These are phyloP conservation scores for Tylopilus balloui DNA, from an alignment of 768 basidiomycete species.

Conservation along the genomic window DNA sequence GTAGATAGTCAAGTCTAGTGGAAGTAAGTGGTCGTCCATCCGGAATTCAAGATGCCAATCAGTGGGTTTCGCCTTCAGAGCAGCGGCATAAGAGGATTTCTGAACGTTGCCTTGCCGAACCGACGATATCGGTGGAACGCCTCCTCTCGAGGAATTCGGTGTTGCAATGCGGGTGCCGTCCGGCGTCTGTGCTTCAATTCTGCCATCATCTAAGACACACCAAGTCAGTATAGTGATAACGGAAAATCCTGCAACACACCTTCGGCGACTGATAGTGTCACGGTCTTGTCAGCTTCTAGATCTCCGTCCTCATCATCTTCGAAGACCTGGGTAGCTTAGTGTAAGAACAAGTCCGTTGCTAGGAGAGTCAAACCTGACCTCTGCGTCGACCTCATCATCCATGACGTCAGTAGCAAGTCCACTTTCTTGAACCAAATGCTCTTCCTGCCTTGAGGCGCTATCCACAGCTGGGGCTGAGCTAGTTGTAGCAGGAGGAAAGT, in stretches of 20 bases:
- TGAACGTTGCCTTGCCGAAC: slow-evolving; percentile 31
- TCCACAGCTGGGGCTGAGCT: slow-evolving; percentile 29
- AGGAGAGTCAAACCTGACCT: slow-evolving; percentile 34
- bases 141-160: slow-evolving; percentile 58
- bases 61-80: slow-evolving; percentile 84
- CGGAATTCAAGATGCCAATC: slow-evolving; percentile 98
- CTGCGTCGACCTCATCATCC: slow-evolving; percentile 83
- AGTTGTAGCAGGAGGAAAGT: slow-evolving; percentile 18
- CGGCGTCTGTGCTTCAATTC: slow-evolving; percentile 92
- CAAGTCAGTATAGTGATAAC: slow-evolving; percentile 5
- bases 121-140: slow-evolving; percentile 34
- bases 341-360: slow-evolving; percentile 12
- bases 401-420: slow-evolving; percentile 72
- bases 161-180: slow-evolving; percentile 94
- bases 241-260: slow-evolving; percentile 40
- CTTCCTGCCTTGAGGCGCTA: slow-evolving; percentile 33
- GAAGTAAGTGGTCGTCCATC: slow-evolving; percentile 82
- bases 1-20: slow-evolving; percentile 89
- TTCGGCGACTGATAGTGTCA: slow-evolving; percentile 77
- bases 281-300: slow-evolving; percentile 73
- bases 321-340: slow-evolving; percentile 49
- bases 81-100: slow-evolving; percentile 85
- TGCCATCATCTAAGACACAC: slow-evolving; percentile 67
- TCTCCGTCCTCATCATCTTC: slow-evolving; percentile 84
- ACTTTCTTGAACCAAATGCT: slow-evolving; percentile 55